phyloP scores from a whole-genome alignment of 225 moss, liverwort and hornwort species.

The Polytrichum commune region DNA sequence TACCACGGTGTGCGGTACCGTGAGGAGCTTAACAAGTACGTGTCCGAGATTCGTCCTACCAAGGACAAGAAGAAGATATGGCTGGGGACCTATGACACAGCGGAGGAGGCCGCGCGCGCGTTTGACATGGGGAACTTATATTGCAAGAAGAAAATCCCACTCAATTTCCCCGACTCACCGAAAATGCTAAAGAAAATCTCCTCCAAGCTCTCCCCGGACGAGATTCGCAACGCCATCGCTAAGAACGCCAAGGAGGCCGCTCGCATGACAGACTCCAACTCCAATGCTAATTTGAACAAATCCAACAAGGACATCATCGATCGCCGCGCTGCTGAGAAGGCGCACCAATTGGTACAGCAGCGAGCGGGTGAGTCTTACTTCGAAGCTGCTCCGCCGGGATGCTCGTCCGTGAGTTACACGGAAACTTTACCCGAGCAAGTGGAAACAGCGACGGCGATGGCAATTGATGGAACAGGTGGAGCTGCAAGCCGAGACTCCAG shows the following conservation, averaged over 20 bases:
- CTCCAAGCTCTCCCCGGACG: conserved; percentile 36
- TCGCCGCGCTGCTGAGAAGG: conserved; percentile 27
- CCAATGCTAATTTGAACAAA: neutral
- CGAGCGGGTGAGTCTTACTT: conserved; percentile 5
- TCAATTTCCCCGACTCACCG: conserved; percentile 47
- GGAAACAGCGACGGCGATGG: neutral
- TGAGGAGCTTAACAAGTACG: conserved; percentile 42
- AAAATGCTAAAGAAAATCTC: conserved; percentile 40
- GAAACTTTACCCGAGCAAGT: neutral
- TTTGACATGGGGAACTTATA: conserved; percentile 55
- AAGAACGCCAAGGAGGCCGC: conserved; percentile 56
- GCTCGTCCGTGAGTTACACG: neutral
- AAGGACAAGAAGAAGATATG: conserved; percentile 49
- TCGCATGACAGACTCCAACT: conserved; percentile 9
- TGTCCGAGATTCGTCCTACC: conserved; percentile 47
- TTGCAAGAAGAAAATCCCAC: conserved; percentile 50
- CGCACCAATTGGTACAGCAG: conserved; percentile 22
- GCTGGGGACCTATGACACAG: conserved; percentile 54
- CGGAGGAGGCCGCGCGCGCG: conserved; percentile 48
- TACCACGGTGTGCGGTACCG: conserved; percentile 47
- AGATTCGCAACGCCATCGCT: conserved; percentile 40
- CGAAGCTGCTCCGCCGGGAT: neutral
- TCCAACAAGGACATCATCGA: conserved; percentile 18
- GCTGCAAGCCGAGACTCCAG: neutral
- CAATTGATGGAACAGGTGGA: neutral